Base-by-base conservation (phyloP, 1,284 basidiomycete species). In the Cryptococcus jaspeensis region DNA sequence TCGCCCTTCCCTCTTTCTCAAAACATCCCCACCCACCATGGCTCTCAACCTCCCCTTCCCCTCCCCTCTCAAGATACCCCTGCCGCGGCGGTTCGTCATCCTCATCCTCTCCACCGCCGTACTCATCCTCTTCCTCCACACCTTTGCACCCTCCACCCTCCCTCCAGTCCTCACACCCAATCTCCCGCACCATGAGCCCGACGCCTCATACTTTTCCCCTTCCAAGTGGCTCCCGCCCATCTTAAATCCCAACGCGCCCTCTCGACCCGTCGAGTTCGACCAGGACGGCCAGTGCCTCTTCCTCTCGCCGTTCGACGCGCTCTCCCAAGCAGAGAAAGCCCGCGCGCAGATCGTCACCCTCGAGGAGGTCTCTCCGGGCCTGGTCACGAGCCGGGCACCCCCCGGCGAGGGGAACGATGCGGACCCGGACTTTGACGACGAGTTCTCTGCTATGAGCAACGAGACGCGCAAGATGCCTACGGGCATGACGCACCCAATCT, bases 211-310 rank as follows among this genome's bases (percentile, higher is more conserved):
- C 37, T 70, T 69, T 52, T 71, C 69, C 15, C 61, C 67, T 1
- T 62, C 64, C 28, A 76, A 75, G 61, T 76, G 74, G 74, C 57
- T 70, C 3, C 74, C 74, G 12, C 68, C 70, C 1, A 67, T 75
- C 37, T 56, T 72, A 39, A 69, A 70, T 50, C 62, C 68, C 11
- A 63, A 62, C 43, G 54, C 56, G 2, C 67, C 67, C 4, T 61
- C 67, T 13, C 49, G 61, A 35, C 75, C 74, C 2, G 42, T 50
- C 23, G 75, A 76, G 58, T 77, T 70, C 53, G 76, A 77, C 54
- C 74, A 76, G 52, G 64, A 73, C 49, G 76, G 76, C 11, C 61
- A 64, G 36, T 78, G 76, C 57, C 65, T 73, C 28, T 78, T 78
- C 61, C 52, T 77, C 7, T 75, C 72, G n/a, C 70, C 75, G 1